Evolutionary conservation across 805 yeast genomes (phyloP).

Genomic region (Komagataella pastoris): DNA sequence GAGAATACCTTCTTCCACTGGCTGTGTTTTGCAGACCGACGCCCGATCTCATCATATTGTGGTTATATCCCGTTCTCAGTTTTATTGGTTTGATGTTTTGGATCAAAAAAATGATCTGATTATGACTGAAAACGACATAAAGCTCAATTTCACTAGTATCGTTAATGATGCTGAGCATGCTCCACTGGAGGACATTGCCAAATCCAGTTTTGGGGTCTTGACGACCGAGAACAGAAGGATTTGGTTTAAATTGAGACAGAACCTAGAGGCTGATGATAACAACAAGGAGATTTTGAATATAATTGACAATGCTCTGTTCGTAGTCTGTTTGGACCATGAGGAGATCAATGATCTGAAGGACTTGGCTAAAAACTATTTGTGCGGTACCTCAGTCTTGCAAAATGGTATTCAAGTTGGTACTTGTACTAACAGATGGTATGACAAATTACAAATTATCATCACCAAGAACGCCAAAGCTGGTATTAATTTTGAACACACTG

Average conservation of each 20-base stretch:
- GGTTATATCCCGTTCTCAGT: slow-evolving; percentile 74
- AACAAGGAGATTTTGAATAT: slow-evolving; percentile 63
- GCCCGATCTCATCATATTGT: slow-evolving; percentile 65
- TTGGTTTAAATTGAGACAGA: slow-evolving; percentile 69
- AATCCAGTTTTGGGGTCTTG: slow-evolving; percentile 75
- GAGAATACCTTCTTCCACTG: slow-evolving; percentile 69
- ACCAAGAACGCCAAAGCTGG: slow-evolving; percentile 89
- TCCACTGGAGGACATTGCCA: slow-evolving; percentile 45
- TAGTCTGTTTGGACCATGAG: slow-evolving; percentile 74
- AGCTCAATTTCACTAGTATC: slow-evolving; percentile 61
- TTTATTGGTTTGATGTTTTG: slow-evolving; percentile 90
- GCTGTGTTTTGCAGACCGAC: slow-evolving; percentile 82
- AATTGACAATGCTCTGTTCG: slow-evolving; percentile 71
- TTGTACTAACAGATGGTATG: slow-evolving; percentile 92
- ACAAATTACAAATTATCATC: slow-evolving; percentile 76
- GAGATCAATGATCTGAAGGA: slow-evolving; percentile 49
- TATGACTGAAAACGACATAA: slow-evolving; percentile 62
- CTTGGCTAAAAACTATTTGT: slow-evolving; percentile 71
- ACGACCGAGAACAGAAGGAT: slow-evolving; percentile 82
- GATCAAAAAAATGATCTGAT: slow-evolving; percentile 61
- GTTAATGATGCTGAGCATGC: slow-evolving; percentile 55
- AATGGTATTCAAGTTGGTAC: slow-evolving; percentile 89
- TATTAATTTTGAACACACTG: slow-evolving; percentile 86
- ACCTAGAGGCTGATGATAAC: slow-evolving; percentile 26
- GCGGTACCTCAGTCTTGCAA: slow-evolving; percentile 70